Conservation (phyloP, 2,329 filamentous ascomycete species). For the Monilinia fructicola region DNA sequence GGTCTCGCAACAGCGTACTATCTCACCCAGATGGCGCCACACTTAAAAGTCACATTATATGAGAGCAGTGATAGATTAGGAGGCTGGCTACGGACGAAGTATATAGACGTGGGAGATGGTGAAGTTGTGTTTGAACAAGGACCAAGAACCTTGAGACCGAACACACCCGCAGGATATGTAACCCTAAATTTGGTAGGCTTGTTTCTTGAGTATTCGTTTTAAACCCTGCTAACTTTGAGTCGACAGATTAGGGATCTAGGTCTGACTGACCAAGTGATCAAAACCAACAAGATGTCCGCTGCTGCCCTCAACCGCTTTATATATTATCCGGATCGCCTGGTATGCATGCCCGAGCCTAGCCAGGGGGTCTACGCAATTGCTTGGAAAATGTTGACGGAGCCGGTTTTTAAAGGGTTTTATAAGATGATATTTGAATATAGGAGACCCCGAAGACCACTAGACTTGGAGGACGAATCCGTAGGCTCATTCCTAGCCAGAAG, state of each 20-base stretch:
- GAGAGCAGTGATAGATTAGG: conserved; percentile 70
- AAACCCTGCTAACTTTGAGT: conserved; percentile 23
- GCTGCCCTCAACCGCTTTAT: conserved; percentile 69
- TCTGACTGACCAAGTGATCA: conserved; percentile 56
- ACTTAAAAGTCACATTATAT: conserved; percentile 74
- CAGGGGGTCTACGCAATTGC: conserved; percentile 40
- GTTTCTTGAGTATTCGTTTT: conserved; percentile 24
- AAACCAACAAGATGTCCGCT: conserved; percentile 50
- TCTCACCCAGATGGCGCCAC: conserved; percentile 65
- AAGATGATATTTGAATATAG: conserved; percentile 37
- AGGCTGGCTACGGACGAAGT: conserved; percentile 77
- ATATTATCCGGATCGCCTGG: conserved; percentile 84
- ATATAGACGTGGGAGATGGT: conserved; percentile 57
- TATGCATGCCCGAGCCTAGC: conserved; percentile 55
- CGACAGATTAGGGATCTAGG: conserved; percentile 57
- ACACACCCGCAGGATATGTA: conserved; percentile 31
- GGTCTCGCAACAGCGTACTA: conserved; percentile 79
- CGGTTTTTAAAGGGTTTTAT: conserved; percentile 52
- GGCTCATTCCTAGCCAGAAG: conserved; percentile 61
- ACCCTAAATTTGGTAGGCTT: conserved; percentile 32
- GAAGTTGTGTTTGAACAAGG: conserved; percentile 79
- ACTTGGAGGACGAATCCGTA: conserved; percentile 66
- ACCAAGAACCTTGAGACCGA: conserved; percentile 54
- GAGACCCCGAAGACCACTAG: conserved; percentile 39
- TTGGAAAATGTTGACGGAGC: conserved; percentile 49